These are phyloP conservation scores for Colletotrichum abscissum DNA, from an alignment of 2,329 filamentous ascomycete species.

Conservation along the genomic window DNA sequence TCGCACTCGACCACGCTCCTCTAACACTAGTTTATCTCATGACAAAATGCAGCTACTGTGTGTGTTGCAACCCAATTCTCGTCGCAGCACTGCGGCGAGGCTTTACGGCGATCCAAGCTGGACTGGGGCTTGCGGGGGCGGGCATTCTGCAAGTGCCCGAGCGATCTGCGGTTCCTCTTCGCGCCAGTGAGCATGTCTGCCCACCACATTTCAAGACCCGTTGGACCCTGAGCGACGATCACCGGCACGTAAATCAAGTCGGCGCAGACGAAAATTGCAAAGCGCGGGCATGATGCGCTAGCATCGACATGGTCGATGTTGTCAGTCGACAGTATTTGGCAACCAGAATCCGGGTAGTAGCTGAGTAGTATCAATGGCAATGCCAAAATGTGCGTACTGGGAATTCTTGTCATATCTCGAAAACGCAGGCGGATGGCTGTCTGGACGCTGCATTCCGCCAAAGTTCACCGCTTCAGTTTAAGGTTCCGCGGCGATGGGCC, in stretches of 20 bases:
- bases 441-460: background rate
- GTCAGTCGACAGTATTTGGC: background rate
- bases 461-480: conserved; percentile 7
- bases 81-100: conserved; percentile 27
- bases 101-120: conserved; percentile 23
- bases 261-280: background rate
- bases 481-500: background rate
- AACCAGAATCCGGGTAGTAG: too few relatives aligned
- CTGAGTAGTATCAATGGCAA: too few relatives aligned
- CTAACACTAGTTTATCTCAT: background rate
- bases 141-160: conserved; percentile 28
- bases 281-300: background rate
- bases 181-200: background rate
- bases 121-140: conserved; percentile 25
- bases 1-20: background rate
- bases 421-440: background rate
- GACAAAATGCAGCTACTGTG: too few relatives aligned
- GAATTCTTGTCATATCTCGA: background rate
- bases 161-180: conserved; percentile 27
- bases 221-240: conserved; percentile 30
- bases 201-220: conserved; percentile 12
- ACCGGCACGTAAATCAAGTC: conserved; percentile 13
- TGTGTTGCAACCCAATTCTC: background rate
- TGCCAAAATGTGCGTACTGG: too few relatives aligned
- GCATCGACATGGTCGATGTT: background rate